phyloP scores from a whole-genome alignment of 345 rosid genomes.

The Lepidium aucheri region DNA sequence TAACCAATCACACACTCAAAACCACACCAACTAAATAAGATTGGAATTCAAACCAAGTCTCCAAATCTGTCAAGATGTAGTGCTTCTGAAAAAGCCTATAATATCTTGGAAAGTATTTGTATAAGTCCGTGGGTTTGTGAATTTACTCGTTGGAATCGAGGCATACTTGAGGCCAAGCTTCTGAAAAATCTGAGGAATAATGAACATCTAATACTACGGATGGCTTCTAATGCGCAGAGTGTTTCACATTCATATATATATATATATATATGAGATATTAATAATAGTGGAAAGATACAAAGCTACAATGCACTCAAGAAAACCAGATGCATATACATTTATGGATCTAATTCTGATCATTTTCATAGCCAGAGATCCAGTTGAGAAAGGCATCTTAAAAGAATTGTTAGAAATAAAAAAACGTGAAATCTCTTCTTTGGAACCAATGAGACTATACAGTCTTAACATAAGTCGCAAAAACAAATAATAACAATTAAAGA shows the following conservation, averaged over 20 bases:
- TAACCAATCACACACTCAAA: not conserved
- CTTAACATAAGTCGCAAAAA: not conserved
- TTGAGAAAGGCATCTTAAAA: slow-evolving; percentile 90
- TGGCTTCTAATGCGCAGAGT: no score
- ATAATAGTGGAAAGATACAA: slow-evolving; percentile 11
- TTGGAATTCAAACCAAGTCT: not conserved
- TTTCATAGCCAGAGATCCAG: slow-evolving; percentile 83
- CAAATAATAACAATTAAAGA: not conserved
- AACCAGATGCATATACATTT: slow-evolving; percentile 84
- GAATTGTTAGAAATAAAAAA: not conserved
- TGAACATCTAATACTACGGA: slow-evolving; percentile 48
- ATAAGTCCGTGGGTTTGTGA: slow-evolving; percentile 43
- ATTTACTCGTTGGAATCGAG: slow-evolving; percentile 47
- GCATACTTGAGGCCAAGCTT: slow-evolving; percentile 76
- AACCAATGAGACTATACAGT: not conserved
- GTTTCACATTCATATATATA: no score
- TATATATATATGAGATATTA: not conserved
- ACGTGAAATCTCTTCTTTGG: not conserved
- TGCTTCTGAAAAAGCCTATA: not conserved
- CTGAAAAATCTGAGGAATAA: slow-evolving; percentile 65
- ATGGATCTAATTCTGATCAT: slow-evolving; percentile 71
- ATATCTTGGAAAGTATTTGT: slow-evolving; percentile 82
- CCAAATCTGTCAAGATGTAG: not conserved
- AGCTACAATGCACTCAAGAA: slow-evolving; percentile 58
- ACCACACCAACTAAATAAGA: not conserved